These are phyloP conservation scores for Amanita brunnescens DNA, from an alignment of 768 basidiomycete genomes.

Conservation along the genomic window DNA sequence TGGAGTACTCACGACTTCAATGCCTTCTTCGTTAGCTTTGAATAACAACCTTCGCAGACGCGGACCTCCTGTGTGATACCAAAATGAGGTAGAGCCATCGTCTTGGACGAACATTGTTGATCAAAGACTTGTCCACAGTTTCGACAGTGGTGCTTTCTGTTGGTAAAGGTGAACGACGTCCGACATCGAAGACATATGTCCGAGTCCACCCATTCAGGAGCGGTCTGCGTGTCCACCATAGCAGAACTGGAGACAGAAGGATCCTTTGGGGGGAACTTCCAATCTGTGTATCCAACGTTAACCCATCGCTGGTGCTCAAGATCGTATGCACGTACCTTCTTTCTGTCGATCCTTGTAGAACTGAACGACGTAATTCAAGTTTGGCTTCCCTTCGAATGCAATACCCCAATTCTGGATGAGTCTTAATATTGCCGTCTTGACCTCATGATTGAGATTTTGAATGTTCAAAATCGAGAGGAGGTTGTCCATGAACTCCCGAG, in stretches of 20 bases:
- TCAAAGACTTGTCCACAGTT: slow-evolving; percentile 98
- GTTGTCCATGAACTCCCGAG: slow-evolving; percentile 91
- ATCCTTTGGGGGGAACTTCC: slow-evolving; percentile 78
- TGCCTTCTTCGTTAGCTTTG: slow-evolving; percentile 64
- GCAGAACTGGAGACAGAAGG: slow-evolving; percentile 58
- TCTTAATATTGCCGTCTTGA: slow-evolving; percentile 70
- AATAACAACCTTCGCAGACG: slow-evolving; percentile 86
- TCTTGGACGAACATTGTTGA: slow-evolving; percentile 83
- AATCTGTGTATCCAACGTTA: slow-evolving; percentile 38
- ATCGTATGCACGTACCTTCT: slow-evolving; percentile 47
- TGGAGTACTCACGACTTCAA: slow-evolving; percentile 36
- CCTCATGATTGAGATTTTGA: slow-evolving; percentile 67
- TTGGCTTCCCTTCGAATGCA: slow-evolving; percentile 76
- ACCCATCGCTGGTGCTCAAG: slow-evolving; percentile 1
- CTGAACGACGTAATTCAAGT: slow-evolving; percentile 66
- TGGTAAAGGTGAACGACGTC: slow-evolving; percentile 86
- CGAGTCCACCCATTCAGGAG: slow-evolving; percentile 97
- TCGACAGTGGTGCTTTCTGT: slow-evolving; percentile 96
- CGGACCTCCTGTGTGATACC: slow-evolving; percentile 89
- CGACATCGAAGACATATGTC: slow-evolving; percentile 92
- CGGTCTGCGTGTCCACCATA: slow-evolving; percentile 85
- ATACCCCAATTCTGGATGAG: slow-evolving; percentile 91
- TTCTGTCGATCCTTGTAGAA: slow-evolving; percentile 67
- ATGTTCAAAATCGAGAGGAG: slow-evolving; percentile 82
- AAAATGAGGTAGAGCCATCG: slow-evolving; percentile 81